Evolutionary conservation across 495 filamentous ascomycete genomes (phyloP).

Genomic region (Xylaria bambusicola): DNA sequence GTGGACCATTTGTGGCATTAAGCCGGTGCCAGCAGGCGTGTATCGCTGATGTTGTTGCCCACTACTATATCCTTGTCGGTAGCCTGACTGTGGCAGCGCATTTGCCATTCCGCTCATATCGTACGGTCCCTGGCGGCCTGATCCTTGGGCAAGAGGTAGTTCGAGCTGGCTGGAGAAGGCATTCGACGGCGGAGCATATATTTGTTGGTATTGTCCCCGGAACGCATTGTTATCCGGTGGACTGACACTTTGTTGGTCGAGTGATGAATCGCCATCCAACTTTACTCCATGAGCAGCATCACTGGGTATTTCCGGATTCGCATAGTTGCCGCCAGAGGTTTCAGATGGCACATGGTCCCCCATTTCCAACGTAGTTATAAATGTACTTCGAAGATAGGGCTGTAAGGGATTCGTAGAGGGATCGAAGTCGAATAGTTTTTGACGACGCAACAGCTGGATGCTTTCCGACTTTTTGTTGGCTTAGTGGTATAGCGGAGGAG

Average conservation of each 20-base stretch:
- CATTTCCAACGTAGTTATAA: conserved; percentile 28
- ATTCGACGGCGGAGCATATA: conserved; percentile 34
- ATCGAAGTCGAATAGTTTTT: conserved; percentile 2
- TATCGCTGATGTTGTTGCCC: conserved; percentile 43
- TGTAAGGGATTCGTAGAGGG: conserved; percentile 1
- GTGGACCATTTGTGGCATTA: conserved; percentile 50
- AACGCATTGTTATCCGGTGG: conserved; percentile 26
- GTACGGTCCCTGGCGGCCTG: conserved; percentile 36
- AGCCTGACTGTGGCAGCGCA: conserved; percentile 41
- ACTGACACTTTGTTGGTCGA: conserved; percentile 25
- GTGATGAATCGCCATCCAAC: conserved; percentile 24
- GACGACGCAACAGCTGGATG: conserved; percentile 6
- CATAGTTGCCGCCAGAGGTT: conserved; percentile 37
- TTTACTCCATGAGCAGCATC: conserved; percentile 22
- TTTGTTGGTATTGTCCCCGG: conserved; percentile 37
- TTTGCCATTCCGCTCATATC: conserved; percentile 44
- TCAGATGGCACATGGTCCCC: conserved; percentile 41
- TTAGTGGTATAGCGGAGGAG: conserved; percentile 1
- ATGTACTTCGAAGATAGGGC: neutral
- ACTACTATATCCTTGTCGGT: conserved; percentile 37
- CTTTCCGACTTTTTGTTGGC: conserved; percentile 1
- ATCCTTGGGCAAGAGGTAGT: conserved; percentile 36
- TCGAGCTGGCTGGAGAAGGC: conserved; percentile 42
- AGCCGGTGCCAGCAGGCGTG: conserved; percentile 39
- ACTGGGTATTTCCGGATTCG: conserved; percentile 25